Conservation (phyloP, 2,329 filamentous ascomycete species). For the Cytospora leucostoma region DNA sequence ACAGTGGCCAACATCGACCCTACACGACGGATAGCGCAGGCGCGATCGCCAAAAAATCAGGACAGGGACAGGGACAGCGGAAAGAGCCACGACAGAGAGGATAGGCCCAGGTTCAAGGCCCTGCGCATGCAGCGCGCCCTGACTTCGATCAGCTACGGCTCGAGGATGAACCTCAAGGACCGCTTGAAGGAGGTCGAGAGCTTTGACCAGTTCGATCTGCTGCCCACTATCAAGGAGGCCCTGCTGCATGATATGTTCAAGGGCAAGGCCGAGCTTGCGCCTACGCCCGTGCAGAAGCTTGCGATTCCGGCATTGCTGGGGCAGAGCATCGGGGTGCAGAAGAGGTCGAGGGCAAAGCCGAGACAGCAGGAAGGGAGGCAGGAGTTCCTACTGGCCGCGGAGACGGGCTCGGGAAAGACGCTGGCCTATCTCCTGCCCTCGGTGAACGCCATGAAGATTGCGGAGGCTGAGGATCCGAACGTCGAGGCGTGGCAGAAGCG, state of each 20-base stretch:
- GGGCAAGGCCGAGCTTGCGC: constrained; percentile 72
- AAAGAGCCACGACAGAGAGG: constrained; percentile 41
- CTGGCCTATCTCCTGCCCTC: constrained; percentile 86
- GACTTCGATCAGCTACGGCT: constrained; percentile 73
- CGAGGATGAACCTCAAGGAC: constrained; percentile 54
- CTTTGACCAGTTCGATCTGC: constrained; percentile 79
- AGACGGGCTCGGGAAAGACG: constrained; percentile 97
- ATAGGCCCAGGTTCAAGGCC: constrained; percentile 63
- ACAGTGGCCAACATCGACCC: constrained; percentile 46
- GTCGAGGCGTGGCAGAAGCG: constrained; percentile 59
- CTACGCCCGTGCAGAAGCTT: constrained; percentile 86
- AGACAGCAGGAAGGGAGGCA: constrained; percentile 38
- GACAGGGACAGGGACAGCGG: constrained; percentile 41
- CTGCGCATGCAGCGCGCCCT: constrained; percentile 91
- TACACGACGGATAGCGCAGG: constrained; percentile 30
- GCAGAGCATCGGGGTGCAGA: constrained; percentile 45
- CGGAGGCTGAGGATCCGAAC: constrained; percentile 62
- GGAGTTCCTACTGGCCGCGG: constrained; percentile 83
- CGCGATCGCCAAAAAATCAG: constrained; percentile 36
- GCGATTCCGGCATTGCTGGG: constrained; percentile 81
- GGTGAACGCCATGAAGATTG: constrained; percentile 80
- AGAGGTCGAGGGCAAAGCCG: constrained; percentile 35
- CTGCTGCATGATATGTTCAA: constrained; percentile 73
- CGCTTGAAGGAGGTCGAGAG: constrained; percentile 68
- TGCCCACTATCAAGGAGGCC: constrained; percentile 71